phyloP scores from a whole-genome alignment of 768 basidiomycete species.

The Mycena kentingensis region DNA sequence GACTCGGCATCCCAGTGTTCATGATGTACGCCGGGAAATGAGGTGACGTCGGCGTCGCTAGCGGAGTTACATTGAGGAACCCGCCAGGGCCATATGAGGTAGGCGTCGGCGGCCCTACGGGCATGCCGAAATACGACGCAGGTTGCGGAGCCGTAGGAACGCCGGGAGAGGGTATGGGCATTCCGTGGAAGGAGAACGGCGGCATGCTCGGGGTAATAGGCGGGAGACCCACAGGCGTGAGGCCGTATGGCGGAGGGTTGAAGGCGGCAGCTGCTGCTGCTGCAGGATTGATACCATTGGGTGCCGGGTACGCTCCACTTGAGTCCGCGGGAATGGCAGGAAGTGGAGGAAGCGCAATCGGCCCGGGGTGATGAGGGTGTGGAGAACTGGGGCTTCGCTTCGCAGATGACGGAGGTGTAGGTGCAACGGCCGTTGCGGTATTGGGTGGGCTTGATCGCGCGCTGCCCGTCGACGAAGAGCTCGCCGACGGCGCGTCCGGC shows the following conservation, averaged over 20 bases:
- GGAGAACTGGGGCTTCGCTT: conserved; percentile 22
- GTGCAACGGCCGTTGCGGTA: conserved; percentile 5
- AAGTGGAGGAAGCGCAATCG: conserved; percentile 68
- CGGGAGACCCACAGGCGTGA: conserved; percentile 82
- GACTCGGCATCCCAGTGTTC: background rate
- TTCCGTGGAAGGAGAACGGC: conserved; percentile 84
- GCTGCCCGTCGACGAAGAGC: no score
- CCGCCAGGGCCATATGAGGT: conserved; percentile 1
- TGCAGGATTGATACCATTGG: no score
- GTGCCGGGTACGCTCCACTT: no score
- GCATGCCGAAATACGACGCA: conserved; percentile 17
- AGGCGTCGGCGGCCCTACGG: conserved; percentile 21
- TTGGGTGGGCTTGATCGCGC: conserved; percentile 20
- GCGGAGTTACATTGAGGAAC: conserved; percentile 22
- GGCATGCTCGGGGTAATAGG: conserved; percentile 99
- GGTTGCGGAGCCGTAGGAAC: conserved; percentile 10
- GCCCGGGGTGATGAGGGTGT: conserved; percentile 65
- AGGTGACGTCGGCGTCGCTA: conserved; percentile 22
- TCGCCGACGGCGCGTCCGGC: background rate
- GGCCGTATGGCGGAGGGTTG: conserved; percentile 38
- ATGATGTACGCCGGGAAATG: conserved; percentile 19
- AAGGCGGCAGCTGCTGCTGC: conserved; percentile 39
- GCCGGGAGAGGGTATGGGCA: conserved; percentile 32
- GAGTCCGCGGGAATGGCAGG: conserved; percentile 37
- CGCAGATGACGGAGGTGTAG: conserved; percentile 9